Evolutionary conservation across 371 early-diverging fungal species (phyloP).

Genomic region (Lichtheimia hyalospora): DNA sequence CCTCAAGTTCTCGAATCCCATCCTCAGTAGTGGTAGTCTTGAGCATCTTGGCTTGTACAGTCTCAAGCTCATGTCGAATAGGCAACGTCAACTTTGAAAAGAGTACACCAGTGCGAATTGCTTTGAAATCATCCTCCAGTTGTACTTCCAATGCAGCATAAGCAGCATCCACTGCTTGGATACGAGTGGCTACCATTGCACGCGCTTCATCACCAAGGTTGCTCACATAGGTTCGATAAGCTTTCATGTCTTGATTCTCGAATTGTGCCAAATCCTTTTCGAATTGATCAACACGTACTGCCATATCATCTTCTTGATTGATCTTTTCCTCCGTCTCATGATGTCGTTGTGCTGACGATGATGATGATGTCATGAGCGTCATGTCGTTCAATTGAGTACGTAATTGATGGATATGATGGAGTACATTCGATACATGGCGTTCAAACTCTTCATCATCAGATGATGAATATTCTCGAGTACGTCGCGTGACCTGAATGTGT

Average conservation of each 20-base stretch:
- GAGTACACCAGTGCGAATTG: slow-evolving; percentile 8
- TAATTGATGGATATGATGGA: slow-evolving; percentile 14
- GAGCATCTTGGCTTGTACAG: slow-evolving; percentile 49
- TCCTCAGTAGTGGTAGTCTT: slow-evolving; percentile 39
- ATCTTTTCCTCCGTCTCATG: neutral
- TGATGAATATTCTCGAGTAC: slow-evolving; percentile 11
- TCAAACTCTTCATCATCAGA: slow-evolving; percentile 20
- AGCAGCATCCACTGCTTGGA: slow-evolving; percentile 31
- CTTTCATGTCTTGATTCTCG: slow-evolving; percentile 12
- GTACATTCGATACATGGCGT: slow-evolving; percentile 13
- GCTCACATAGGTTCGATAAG: slow-evolving; percentile 8
- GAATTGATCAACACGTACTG: slow-evolving; percentile 7
- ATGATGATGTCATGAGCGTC: slow-evolving; percentile 10
- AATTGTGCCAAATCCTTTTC: slow-evolving; percentile 7
- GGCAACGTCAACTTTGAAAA: slow-evolving; percentile 13
- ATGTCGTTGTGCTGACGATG: slow-evolving; percentile 2
- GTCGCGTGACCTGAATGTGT: slow-evolving; percentile 8
- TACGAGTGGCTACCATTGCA: slow-evolving; percentile 10
- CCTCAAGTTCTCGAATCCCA: slow-evolving; percentile 37
- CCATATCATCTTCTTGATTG: slow-evolving; percentile 10
- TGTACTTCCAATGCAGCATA: slow-evolving; percentile 24
- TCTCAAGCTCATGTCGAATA: slow-evolving; percentile 50
- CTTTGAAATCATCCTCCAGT: slow-evolving; percentile 14
- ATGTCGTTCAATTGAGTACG: slow-evolving; percentile 22
- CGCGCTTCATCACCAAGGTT: slow-evolving; percentile 14